A percentile compares a stretch with the other conserved stretches of the same genome.
Conservation (phyloP, 306 rosid genomes). For the Prunus campanulata region DNA sequence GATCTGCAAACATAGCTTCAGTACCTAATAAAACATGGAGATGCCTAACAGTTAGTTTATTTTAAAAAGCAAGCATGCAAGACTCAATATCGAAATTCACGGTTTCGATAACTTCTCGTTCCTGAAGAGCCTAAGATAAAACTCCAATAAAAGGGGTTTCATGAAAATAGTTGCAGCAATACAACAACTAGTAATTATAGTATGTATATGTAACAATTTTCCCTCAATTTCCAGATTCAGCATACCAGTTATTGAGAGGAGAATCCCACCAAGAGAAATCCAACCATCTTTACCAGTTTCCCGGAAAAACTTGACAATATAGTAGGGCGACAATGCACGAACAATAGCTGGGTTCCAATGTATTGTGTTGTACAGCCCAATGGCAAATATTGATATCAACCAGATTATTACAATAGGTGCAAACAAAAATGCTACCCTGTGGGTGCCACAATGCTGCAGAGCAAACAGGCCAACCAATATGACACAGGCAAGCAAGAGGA, state of each 20-base stretch:
- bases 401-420: slow-evolving; percentile 75
- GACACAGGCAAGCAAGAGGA: slow-evolving; percentile 73
- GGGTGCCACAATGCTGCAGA: slow-evolving; percentile 86
- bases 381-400: slow-evolving; percentile 65
- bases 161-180: slow-evolving; percentile 18
- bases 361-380: slow-evolving; percentile 75
- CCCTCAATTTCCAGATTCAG: slow-evolving; percentile 18
- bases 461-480: slow-evolving; percentile 86
- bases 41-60: slow-evolving; percentile 5
- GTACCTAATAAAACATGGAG: slow-evolving; percentile 51
- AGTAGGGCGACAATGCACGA: slow-evolving; percentile 64
- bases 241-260: slow-evolving; percentile 83
- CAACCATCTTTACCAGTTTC: slow-evolving; percentile 80
- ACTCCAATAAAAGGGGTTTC: slow-evolving; percentile 10
- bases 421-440: slow-evolving; percentile 75
- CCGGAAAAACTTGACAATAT: slow-evolving; percentile 60
- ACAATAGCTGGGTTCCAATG: slow-evolving; percentile 68
- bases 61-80: neutral
- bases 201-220: slow-evolving; percentile 1
- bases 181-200: slow-evolving; percentile 16
- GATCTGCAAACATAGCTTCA: slow-evolving; percentile 94
- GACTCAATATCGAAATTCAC: neutral
- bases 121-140: slow-evolving; percentile 14
- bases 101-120: neutral
- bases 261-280: slow-evolving; percentile 87